phyloP scores from a whole-genome alignment of 2,329 filamentous ascomycete species.

The Fusarium nodosum region DNA sequence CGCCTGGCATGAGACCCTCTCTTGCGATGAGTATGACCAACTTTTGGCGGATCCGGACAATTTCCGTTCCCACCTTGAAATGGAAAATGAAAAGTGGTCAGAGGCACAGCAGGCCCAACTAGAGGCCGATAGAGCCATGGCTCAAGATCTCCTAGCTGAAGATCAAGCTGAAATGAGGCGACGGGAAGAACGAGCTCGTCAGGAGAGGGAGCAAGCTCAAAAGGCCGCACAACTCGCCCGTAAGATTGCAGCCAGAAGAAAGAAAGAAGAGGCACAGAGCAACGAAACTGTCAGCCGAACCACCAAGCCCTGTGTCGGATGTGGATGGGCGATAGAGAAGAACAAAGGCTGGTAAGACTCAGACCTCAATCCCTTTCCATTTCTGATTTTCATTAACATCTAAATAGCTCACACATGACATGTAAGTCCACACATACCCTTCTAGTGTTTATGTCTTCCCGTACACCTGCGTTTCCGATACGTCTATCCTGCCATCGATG shows the following conservation, averaged over 20 bases:
- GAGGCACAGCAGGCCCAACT: constrained; percentile 63
- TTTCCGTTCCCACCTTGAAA: constrained; percentile 56
- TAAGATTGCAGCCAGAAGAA: constrained; percentile 49
- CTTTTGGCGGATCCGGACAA: constrained; percentile 56
- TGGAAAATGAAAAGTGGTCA: constrained; percentile 52
- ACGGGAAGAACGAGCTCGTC: constrained; percentile 41
- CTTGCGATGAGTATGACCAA: constrained; percentile 60
- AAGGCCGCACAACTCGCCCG: constrained; percentile 49
- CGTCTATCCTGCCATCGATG: constrained; percentile 20
- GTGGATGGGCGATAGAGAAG: constrained; percentile 58
- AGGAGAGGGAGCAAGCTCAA: constrained; percentile 44
- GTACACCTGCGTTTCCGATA: constrained; percentile 2
- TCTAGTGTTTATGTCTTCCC: constrained; percentile 3
- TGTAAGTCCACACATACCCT: constrained; percentile 53
- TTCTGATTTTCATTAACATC: constrained; percentile 42
- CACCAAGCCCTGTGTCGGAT: constrained; percentile 58
- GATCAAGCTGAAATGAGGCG: constrained; percentile 49
- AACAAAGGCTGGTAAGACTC: constrained; percentile 59
- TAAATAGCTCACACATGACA: constrained; percentile 57
- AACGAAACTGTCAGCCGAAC: constrained; percentile 47
- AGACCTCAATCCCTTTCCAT: background rate
- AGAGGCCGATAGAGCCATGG: constrained; percentile 58
- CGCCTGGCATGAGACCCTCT: constrained; percentile 59
- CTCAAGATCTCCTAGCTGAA: constrained; percentile 52
- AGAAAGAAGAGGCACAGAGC: constrained; percentile 55